phyloP scores from a whole-genome alignment of 2,329 filamentous ascomycete species.

The Purpureocillium lavendulum region DNA sequence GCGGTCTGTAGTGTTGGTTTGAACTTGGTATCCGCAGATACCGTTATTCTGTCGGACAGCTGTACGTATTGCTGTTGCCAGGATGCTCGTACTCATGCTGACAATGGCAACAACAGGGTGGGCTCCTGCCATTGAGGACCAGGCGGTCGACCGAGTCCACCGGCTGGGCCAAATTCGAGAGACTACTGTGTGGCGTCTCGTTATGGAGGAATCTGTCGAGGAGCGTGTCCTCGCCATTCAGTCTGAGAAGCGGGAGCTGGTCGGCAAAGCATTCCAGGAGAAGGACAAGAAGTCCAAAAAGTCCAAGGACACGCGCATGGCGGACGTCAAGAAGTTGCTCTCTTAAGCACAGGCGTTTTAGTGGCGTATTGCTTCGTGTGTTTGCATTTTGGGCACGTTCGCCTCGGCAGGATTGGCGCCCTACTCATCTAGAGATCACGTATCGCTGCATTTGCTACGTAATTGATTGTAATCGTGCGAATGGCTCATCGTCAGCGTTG shows the following conservation, averaged over 20 bases:
- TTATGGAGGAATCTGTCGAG: conserved; percentile 75
- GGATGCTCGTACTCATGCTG: neutral
- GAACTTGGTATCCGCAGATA: conserved; percentile 79
- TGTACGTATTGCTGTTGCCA: conserved; percentile 34
- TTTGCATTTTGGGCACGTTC: too few relatives aligned
- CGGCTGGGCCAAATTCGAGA: conserved; percentile 72
- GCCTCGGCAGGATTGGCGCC: too few relatives aligned
- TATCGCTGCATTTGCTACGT: neutral
- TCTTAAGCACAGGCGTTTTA: conserved; percentile 10
- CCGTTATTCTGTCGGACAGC: conserved; percentile 73
- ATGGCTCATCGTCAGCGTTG: too few relatives aligned
- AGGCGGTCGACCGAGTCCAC: conserved; percentile 83
- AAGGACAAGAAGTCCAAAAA: conserved; percentile 42
- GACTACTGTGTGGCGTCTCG: conserved; percentile 71
- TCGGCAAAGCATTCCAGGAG: conserved; percentile 73
- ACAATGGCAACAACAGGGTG: conserved; percentile 48
- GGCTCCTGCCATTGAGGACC: conserved; percentile 88
- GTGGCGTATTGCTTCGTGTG: neutral
- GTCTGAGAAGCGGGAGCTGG: conserved; percentile 67
- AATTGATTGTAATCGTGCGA: too few relatives aligned
- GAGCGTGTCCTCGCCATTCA: conserved; percentile 75
- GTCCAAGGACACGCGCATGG: conserved; percentile 49
- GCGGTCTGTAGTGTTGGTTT: conserved; percentile 78
- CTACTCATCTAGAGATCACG: too few relatives aligned
- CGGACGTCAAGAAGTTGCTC: conserved; percentile 43